A percentile compares a stretch with the other conserved stretches of the same genome.
phyloP scores from a whole-genome alignment of 2,329 filamentous ascomycete genomes.

The Aspergillus arachidicola region DNA sequence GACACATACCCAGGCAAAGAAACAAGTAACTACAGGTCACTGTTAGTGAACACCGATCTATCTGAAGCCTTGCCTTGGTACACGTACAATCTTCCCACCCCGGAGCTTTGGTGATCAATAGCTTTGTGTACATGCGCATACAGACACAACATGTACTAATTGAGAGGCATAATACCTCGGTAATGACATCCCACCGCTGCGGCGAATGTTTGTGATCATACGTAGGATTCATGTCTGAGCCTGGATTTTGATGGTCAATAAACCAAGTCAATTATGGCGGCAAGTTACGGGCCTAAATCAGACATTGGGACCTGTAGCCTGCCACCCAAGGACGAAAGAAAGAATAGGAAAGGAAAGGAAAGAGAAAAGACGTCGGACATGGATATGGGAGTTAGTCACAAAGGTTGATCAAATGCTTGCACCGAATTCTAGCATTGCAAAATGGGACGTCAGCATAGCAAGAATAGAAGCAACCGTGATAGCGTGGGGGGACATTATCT shows the following conservation, averaged over 20 bases:
- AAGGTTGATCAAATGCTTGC: neutral
- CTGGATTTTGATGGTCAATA: neutral
- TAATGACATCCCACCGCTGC: slow-evolving; percentile 22
- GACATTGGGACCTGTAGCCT: neutral
- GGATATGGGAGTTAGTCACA: neutral
- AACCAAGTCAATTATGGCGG: neutral
- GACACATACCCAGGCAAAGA: slow-evolving; percentile 24
- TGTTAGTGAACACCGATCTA: slow-evolving; percentile 1
- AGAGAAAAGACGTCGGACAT: neutral
- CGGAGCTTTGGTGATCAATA: slow-evolving; percentile 27
- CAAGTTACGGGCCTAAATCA: neutral
- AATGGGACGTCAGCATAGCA: neutral
- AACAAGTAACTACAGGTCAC: slow-evolving; percentile 19
- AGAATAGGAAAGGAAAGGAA: neutral
- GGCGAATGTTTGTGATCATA: slow-evolving; percentile 16
- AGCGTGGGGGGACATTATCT: neutral
- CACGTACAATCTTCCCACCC: slow-evolving; percentile 28
- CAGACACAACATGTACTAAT: slow-evolving; percentile 22
- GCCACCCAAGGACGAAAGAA: neutral
- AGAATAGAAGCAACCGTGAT: neutral
- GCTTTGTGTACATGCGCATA: slow-evolving; percentile 29
- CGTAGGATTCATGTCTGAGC: neutral
- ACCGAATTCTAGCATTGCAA: neutral
- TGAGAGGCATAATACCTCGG: slow-evolving; percentile 20
- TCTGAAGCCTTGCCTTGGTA: neutral